These are phyloP conservation scores for Coemansia biformis DNA, from an alignment of 192 early-diverging fungal species.

Conservation along the genomic window DNA sequence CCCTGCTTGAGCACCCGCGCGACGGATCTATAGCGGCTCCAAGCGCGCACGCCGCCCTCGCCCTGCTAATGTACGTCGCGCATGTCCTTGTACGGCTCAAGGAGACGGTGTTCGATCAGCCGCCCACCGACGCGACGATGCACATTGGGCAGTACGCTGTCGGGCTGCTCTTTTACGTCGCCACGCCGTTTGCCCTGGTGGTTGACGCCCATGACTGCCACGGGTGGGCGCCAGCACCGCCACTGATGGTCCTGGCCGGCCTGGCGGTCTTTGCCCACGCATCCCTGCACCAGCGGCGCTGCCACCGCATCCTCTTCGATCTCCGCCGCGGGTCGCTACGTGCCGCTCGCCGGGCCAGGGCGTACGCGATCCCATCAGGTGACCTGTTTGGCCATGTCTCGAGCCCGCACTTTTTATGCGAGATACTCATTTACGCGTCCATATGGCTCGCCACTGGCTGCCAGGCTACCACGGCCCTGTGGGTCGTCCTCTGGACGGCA, in stretches of 20 bases:
- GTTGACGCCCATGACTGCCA: constrained; percentile 12
- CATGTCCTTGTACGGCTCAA: constrained; percentile 32
- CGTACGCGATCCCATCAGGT: constrained; percentile 59
- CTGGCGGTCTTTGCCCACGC: constrained; percentile 52
- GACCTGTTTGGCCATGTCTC: constrained; percentile 62
- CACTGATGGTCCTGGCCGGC: constrained; percentile 15
- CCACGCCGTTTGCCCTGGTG: constrained; percentile 30
- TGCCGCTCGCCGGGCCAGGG: too few relatives aligned
- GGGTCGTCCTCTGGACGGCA: constrained; percentile 56
- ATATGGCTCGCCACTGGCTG: constrained; percentile 53
- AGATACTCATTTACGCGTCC: constrained; percentile 64
- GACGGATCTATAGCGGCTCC: background rate
- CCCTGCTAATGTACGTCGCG: constrained; percentile 23
- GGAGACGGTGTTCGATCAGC: constrained; percentile 32
- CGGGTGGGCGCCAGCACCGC: constrained; percentile 4
- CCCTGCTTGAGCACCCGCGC: constrained; percentile 1
- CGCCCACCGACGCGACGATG: constrained; percentile 39
- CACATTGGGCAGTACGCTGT: constrained; percentile 59
- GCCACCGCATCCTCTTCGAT: constrained; percentile 60
- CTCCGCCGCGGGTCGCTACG: constrained; percentile 39
- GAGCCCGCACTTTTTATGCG: constrained; percentile 66
- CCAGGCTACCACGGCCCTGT: constrained; percentile 33
- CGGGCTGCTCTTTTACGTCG: constrained; percentile 61
- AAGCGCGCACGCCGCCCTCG: constrained; percentile 1
- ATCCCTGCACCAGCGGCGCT: constrained; percentile 59